phyloP scores from a whole-genome alignment of 139 green algal genomes.

The Chlorella sp. region DNA sequence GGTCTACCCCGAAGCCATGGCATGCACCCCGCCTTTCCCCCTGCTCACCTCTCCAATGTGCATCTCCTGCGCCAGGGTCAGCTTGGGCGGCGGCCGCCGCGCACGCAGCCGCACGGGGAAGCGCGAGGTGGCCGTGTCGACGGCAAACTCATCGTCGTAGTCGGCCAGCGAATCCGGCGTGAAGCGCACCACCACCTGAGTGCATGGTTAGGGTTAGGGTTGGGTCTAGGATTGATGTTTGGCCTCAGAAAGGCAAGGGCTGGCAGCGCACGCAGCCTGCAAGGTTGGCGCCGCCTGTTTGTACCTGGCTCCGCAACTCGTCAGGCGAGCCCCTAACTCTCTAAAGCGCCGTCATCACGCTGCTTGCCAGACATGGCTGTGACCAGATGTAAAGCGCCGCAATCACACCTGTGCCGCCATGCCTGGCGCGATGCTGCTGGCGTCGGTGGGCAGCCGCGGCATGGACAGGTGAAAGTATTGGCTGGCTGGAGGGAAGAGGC shows the following conservation, averaged over 20 bases:
- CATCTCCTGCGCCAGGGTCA: constrained; percentile 40
- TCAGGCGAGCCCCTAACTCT: too few species aligned
- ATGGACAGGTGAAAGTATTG: constrained; percentile 58
- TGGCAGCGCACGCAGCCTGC: too few species aligned
- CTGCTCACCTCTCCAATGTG: background rate
- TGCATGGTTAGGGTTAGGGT: too few species aligned
- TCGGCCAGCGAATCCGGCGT: constrained; percentile 58
- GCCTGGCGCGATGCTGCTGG: constrained; percentile 44
- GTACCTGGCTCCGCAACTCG: too few species aligned
- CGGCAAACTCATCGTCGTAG: constrained; percentile 50
- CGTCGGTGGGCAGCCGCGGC: constrained; percentile 32
- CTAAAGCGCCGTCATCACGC: too few species aligned
- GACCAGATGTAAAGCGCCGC: background rate
- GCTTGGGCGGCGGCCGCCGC: constrained; percentile 38
- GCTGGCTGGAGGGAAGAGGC: constrained; percentile 45
- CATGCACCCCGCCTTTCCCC: background rate
- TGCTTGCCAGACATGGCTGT: too few species aligned
- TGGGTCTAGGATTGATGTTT: too few species aligned
- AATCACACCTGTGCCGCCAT: constrained; percentile 26
- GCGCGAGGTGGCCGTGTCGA: constrained; percentile 37
- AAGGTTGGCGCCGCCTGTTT: too few species aligned
- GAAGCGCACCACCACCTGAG: constrained; percentile 61
- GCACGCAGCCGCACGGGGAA: constrained; percentile 45
- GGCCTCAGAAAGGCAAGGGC: too few species aligned
- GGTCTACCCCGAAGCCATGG: constrained; percentile 7